A percentile compares a stretch with the other conserved stretches of the same genome.
Evolutionary conservation across 306 rosid species (phyloP).

Genomic region (Begonia masoniana): DNA sequence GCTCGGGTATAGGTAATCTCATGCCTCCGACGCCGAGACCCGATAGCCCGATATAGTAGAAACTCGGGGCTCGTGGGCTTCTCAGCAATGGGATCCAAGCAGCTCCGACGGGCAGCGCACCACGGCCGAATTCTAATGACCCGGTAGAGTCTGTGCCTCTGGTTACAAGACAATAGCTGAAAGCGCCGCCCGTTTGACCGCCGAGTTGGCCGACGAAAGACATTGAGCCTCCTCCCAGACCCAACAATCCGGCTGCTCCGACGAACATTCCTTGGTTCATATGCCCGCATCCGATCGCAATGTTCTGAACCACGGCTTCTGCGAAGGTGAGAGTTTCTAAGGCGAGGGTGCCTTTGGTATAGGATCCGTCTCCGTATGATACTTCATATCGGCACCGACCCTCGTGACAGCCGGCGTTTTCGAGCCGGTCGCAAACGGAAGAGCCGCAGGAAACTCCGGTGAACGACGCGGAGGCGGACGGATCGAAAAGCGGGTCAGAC

Average conservation of each 20-base stretch:
- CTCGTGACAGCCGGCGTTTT: slow-evolving; percentile 38
- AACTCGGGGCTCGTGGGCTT: slow-evolving; percentile 58
- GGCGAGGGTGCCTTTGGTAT: slow-evolving; percentile 68
- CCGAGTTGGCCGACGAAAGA: slow-evolving; percentile 76
- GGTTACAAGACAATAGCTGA: slow-evolving; percentile 57
- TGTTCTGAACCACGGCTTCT: slow-evolving; percentile 29
- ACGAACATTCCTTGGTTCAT: slow-evolving; percentile 77
- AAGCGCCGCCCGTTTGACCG: slow-evolving; percentile 65
- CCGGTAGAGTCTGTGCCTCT: slow-evolving; percentile 43
- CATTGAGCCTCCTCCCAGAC: slow-evolving; percentile 89
- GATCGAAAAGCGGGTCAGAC: slow-evolving; percentile 77
- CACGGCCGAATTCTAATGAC: slow-evolving; percentile 57
- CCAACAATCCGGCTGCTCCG: slow-evolving; percentile 76
- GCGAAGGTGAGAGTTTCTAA: slow-evolving; percentile 72
- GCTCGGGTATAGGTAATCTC: slow-evolving; percentile 40
- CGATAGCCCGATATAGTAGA: slow-evolving; percentile 54
- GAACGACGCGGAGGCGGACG: slow-evolving; percentile 52
- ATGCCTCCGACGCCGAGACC: slow-evolving; percentile 84
- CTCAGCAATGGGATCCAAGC: slow-evolving; percentile 70
- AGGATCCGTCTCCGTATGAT: slow-evolving; percentile 78
- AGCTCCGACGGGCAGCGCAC: slow-evolving; percentile 64
- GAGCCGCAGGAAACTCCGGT: slow-evolving; percentile 53
- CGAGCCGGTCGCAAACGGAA: slow-evolving; percentile 47
- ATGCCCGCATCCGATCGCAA: slow-evolving; percentile 91
- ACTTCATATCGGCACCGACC: slow-evolving; percentile 70